Base-by-base conservation (phyloP, 257 asterid genomes). In the Thymus mandschuricus region DNA sequence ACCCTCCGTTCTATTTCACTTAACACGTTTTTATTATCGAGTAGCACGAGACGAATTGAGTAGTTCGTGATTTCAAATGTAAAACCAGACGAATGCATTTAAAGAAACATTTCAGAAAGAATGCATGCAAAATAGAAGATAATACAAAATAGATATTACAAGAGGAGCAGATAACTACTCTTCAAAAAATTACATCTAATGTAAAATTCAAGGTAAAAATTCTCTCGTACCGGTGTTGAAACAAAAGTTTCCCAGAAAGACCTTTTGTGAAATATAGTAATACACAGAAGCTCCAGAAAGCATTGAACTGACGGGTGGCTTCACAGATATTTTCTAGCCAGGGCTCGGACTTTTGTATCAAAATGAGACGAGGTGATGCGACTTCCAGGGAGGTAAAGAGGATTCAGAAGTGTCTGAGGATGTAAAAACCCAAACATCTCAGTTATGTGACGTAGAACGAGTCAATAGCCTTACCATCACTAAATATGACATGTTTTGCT, bases 311-410 rank as follows among this genome's bases (percentile, higher is more conserved):
- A 66, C 45, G 31, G 71, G 12, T 31, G 10, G 69, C 76, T 81
- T 90, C 84, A 92, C 60, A 95, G 79, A 72, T 95, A 90, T 73
- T 87, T 95, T 69, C 98, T 85, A 4, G 99, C 99, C 44, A 92
- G 96, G 66, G 98, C 96, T 73, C 98, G 80, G 40, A 95, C 96
- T 86, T 95, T 95, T 65, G 99, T 95, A 66, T 92, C 98, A n/a
- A 95, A 95, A 78, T 92, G 98, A 31, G 98, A 89, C 56, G 98
- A 92, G 46, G 96, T 80, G 78, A 95, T 74, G 40, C 98, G 96
- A 56, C 97, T 86, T 76, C 99, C 98, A n/a, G 99, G 96, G 40
- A 92, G 85, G 80, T 92, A 95, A 28, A 92, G 96, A 64, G 99
- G 98, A 78, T 92, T 95, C 72, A 89, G 94, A 82, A 95, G 95